phyloP scores from a whole-genome alignment of 1,284 basidiomycete genomes.

The Trametes sp. region DNA sequence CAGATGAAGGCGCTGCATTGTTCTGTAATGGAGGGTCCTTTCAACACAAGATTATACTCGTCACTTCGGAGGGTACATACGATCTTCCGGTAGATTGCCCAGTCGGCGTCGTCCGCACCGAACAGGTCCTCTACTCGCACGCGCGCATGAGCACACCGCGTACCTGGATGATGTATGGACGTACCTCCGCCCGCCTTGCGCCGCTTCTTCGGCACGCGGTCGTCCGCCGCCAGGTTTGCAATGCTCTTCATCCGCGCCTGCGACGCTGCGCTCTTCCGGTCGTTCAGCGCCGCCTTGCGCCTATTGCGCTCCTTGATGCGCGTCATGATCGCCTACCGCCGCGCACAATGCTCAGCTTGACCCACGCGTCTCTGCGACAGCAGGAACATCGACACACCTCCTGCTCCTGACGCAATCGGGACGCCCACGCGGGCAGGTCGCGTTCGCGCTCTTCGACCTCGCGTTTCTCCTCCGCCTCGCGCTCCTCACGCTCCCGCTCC shows the following conservation, averaged over 20 bases:
- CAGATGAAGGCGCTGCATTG: constrained; percentile 87
- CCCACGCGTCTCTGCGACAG: background rate
- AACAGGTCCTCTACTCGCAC: constrained; percentile 93
- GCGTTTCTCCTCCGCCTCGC: constrained; percentile 72
- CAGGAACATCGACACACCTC: constrained; percentile 57
- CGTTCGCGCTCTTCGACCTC: constrained; percentile 80
- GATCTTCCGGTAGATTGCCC: constrained; percentile 98
- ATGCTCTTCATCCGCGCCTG: constrained; percentile 99
- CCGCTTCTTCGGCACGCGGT: constrained; percentile 80
- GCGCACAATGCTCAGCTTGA: background rate
- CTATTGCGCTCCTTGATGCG: constrained; percentile 89
- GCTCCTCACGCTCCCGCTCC: constrained; percentile 81
- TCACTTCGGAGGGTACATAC: constrained; percentile 47
- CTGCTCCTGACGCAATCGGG: constrained; percentile 77
- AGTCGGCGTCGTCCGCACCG: constrained; percentile 95
- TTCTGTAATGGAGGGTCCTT: constrained; percentile 54
- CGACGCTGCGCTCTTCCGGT: constrained; percentile 92
- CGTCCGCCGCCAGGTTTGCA: constrained; percentile 88
- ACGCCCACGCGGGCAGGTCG: constrained; percentile 78
- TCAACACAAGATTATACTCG: background rate
- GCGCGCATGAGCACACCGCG: background rate
- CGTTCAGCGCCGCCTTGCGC: constrained; percentile 84
- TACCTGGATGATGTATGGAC: constrained; percentile 32
- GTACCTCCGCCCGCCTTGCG: constrained; percentile 79
- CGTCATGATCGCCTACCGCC: constrained; percentile 72